phyloP scores from a whole-genome alignment of 768 basidiomycete genomes.

The Cantharellus anzutake region DNA sequence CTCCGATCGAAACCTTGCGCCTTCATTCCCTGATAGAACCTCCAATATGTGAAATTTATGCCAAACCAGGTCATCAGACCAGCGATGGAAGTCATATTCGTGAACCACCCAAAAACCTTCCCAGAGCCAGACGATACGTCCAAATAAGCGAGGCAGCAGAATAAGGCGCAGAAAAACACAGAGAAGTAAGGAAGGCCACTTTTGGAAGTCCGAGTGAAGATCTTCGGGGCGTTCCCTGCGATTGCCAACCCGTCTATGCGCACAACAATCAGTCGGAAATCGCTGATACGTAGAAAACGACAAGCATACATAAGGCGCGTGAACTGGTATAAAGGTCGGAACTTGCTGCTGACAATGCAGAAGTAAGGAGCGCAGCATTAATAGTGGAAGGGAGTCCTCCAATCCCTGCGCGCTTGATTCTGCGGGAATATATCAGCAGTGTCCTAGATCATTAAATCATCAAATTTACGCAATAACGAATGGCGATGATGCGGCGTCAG shows the following conservation, averaged over 20 bases:
- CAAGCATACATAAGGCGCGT: conserved; percentile 35
- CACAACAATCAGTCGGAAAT: neutral
- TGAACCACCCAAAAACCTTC: conserved; percentile 41
- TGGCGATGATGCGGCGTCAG: conserved; percentile 55
- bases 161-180: conserved; percentile 45
- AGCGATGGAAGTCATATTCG: conserved; percentile 45
- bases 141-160: conserved; percentile 66
- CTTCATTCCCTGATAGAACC: conserved; percentile 71
- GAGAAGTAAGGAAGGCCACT: conserved; percentile 62
- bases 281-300: neutral
- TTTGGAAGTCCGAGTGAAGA: conserved; percentile 51
- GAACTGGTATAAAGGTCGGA: conserved; percentile 83
- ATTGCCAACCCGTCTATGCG: conserved; percentile 56
- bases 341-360: conserved; percentile 83
- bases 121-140: conserved; percentile 40
- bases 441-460: neutral
- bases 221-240: conserved; percentile 60
- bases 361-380: conserved; percentile 53
- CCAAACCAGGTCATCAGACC: conserved; percentile 60
- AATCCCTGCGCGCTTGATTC: conserved; percentile 51
- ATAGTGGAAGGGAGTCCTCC: conserved; percentile 59
- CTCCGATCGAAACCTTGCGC: conserved; percentile 57
- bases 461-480: conserved; percentile 58
- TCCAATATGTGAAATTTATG: conserved; percentile 55
- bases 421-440: neutral